Percentiles rank a stretch among this genome's conserved stretches.
These are phyloP conservation scores for Larix kaempferi DNA, from an alignment of 75 land plant genomes.

Conservation along the genomic window DNA sequence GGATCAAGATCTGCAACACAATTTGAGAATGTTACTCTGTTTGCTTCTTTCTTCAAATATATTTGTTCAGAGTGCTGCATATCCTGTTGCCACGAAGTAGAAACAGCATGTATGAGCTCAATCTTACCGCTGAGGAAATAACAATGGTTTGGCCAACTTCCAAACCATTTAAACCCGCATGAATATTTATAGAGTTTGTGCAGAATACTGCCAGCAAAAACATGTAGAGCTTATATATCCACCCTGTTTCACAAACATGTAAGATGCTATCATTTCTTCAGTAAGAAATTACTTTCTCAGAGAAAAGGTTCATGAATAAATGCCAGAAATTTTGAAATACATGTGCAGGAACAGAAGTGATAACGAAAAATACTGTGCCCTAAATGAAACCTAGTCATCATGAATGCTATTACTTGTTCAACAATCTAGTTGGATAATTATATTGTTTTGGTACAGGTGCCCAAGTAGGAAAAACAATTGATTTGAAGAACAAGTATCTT, in stretches of 20 bases:
- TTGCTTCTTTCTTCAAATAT: not conserved
- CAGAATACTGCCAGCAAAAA: conserved; percentile 89
- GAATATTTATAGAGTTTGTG: conserved; percentile 92
- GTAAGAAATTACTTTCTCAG: not conserved
- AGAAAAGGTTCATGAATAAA: not conserved
- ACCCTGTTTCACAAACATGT: conserved; percentile 45
- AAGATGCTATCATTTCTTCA: not conserved
- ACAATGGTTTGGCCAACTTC: conserved; percentile 97
- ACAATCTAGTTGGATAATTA: not conserved
- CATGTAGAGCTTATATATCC: conserved; percentile 93
- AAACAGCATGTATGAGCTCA: not conserved
- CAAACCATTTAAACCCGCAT: conserved; percentile 96
- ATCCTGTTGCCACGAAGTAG: not conserved
- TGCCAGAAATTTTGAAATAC: not conserved
- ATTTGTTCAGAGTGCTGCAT: not conserved
- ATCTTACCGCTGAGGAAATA: conserved; percentile 86
- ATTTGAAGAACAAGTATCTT: not conserved
- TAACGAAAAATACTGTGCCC: not conserved
- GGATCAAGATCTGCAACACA: conserved; percentile 76
- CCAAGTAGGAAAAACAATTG: not conserved
- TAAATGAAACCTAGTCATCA: not conserved
- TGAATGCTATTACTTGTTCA: not conserved
- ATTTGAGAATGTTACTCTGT: not conserved
- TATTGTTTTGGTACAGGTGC: not conserved
- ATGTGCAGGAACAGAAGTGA: not conserved